Evolutionary conservation across 2,329 filamentous ascomycete genomes (phyloP).

Genomic region (Acarospora socialis): DNA sequence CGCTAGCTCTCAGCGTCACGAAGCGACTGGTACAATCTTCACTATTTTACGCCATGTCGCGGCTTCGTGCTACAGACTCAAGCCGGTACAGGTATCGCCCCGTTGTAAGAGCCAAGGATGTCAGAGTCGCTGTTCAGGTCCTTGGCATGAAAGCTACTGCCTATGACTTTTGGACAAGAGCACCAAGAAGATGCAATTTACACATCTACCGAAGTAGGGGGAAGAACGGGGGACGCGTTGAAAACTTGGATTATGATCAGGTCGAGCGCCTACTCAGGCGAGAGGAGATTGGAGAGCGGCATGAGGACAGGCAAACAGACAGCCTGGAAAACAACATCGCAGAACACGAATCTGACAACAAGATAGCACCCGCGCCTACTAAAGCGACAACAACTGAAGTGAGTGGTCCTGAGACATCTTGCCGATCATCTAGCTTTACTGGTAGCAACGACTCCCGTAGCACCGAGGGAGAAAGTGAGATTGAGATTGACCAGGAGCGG

Average conservation of each 20-base stretch:
- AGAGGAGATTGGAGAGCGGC: conserved; percentile 5
- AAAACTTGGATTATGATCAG: conserved; percentile 26
- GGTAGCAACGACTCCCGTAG: too few relatives aligned
- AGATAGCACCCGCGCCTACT: neutral
- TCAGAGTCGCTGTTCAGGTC: conserved; percentile 39
- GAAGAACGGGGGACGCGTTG: conserved; percentile 19
- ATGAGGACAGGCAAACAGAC: neutral
- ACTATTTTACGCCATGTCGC: conserved; percentile 55
- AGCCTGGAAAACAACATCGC: conserved; percentile 1
- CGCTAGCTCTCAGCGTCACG: conserved; percentile 52
- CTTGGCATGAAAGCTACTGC: conserved; percentile 35
- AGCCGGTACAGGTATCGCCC: conserved; percentile 19
- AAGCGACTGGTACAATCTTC: conserved; percentile 54
- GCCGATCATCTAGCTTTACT: too few relatives aligned
- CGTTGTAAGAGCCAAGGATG: conserved; percentile 34
- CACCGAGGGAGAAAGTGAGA: too few relatives aligned
- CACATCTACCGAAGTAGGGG: conserved; percentile 31
- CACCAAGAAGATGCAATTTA: conserved; percentile 38
- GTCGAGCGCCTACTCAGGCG: conserved; percentile 27
- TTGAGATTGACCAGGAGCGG: neutral
- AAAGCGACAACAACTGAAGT: conserved; percentile 8
- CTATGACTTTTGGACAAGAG: conserved; percentile 36
- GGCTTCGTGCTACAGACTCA: conserved; percentile 40
- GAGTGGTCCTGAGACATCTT: too few relatives aligned
- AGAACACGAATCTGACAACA: conserved; percentile 7